Evolutionary conservation across 805 yeast species (phyloP).

Genomic region (Ogataea glucozyma): DNA sequence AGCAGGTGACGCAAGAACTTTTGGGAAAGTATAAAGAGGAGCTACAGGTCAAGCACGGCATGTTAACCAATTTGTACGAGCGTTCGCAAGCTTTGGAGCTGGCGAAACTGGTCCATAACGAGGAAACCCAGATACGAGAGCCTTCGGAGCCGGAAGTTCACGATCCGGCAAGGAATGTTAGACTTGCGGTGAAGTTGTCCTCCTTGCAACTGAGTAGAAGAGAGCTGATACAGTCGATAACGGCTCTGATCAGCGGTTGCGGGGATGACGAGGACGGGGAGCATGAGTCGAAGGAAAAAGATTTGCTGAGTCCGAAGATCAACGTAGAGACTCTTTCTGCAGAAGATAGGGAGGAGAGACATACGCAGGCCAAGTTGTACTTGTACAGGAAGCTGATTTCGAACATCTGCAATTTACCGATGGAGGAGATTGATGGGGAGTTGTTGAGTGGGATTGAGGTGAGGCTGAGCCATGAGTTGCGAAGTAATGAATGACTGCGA

Average conservation of each 20-base stretch:
- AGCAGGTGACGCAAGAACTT: slow-evolving; percentile 10
- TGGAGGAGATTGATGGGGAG: slow-evolving; percentile 76
- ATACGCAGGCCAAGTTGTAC: slow-evolving; percentile 45
- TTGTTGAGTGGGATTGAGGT: slow-evolving; percentile 76
- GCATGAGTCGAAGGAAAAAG: slow-evolving; percentile 14
- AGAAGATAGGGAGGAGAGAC: slow-evolving; percentile 16
- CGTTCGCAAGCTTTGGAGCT: slow-evolving; percentile 63
- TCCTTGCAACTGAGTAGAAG: slow-evolving; percentile 44
- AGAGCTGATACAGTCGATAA: slow-evolving; percentile 33
- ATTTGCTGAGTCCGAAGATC: slow-evolving; percentile 5
- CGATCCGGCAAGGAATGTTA: slow-evolving; percentile 19
- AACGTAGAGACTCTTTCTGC: slow-evolving; percentile 6
- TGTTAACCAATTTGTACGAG: slow-evolving; percentile 46
- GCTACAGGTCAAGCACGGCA: slow-evolving; percentile 32
- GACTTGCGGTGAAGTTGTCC: slow-evolving; percentile 39
- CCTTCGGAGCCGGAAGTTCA: slow-evolving; percentile 9
- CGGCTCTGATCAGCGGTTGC: slow-evolving; percentile 24
- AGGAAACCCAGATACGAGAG: slow-evolving; percentile 37
- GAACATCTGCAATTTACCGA: slow-evolving; percentile 70
- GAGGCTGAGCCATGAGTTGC: too few species aligned
- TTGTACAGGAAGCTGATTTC: slow-evolving; percentile 70
- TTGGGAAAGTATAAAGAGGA: slow-evolving; percentile 15
- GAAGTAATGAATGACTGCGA: too few species aligned
- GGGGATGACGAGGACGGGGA: slow-evolving; percentile 9
- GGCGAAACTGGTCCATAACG: slow-evolving; percentile 58